Evolutionary conservation across 768 basidiomycete species (phyloP).

Genomic region (Astraeus odoratus): DNA sequence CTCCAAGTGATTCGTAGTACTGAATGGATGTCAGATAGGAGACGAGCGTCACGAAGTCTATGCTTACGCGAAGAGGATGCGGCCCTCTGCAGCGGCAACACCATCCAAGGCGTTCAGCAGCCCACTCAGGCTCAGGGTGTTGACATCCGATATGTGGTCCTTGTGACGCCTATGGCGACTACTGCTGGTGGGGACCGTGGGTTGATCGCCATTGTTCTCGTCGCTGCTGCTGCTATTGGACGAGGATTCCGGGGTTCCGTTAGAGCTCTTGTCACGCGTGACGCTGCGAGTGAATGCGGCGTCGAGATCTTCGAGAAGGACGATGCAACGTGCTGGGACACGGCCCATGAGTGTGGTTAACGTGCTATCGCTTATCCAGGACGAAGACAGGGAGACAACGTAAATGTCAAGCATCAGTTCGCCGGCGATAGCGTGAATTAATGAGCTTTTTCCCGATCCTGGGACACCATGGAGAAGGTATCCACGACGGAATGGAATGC

Average conservation of each 20-base stretch:
- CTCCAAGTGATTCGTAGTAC: slow-evolving; percentile 89
- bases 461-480: slow-evolving; percentile 81
- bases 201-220: slow-evolving; percentile 20
- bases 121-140: slow-evolving; percentile 76
- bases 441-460: slow-evolving; percentile 80
- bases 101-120: slow-evolving; percentile 82
- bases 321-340: slow-evolving; percentile 78
- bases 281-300: slow-evolving; percentile 80
- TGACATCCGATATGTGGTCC: slow-evolving; percentile 66
- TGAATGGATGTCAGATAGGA: slow-evolving; percentile 20
- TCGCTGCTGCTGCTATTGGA: slow-evolving; percentile 25
- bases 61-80: slow-evolving; percentile 80
- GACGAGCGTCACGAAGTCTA: background rate
- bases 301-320: slow-evolving; percentile 87
- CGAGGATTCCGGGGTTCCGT: slow-evolving; percentile 35
- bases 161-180: slow-evolving; percentile 41
- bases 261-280: slow-evolving; percentile 51
- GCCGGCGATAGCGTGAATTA: slow-evolving; percentile 85
- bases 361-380: slow-evolving; percentile 85
- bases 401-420: slow-evolving; percentile 89
- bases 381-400: slow-evolving; percentile 78
- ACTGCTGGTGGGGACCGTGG: slow-evolving; percentile 28
- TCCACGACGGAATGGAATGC: slow-evolving; percentile 86
- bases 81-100: slow-evolving; percentile 80
- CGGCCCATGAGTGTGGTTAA: slow-evolving; percentile 82